Evolutionary conservation across 768 basidiomycete species (phyloP), one percentile per base, ranked within the genome.

Genomic region (Amanita inopinata): DNA sequence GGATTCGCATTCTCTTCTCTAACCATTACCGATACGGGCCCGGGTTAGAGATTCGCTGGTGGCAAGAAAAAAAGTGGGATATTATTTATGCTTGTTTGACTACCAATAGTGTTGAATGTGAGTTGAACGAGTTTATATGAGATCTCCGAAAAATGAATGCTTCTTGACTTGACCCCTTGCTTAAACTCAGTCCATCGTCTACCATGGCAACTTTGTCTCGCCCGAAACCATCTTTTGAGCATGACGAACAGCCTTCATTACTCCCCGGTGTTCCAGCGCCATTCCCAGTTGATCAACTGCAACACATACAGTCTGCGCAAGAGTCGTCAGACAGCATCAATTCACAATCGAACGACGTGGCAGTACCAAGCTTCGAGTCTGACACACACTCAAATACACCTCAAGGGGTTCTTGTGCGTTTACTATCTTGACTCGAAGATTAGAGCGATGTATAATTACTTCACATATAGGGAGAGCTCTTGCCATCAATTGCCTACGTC

Each of bases 401-500:
- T 38, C 37, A 14, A 7, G 41, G 20, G 49, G 49, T 32, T 48
- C 47, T 34, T 46, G 56, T 40, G 59, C 60, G 47, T 27, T 54
- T 54, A 34, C 31, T 37, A n/a, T 43, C 47, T 52, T 24, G 49
- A 47, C 12, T 25, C 30, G 0, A 15, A 14, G 10, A 18, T 19
- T 36, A 20, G 17, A 44, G 25, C 15, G 12, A 32, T 46, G 18
- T 40, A 34, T 33, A 20, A 38, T 50, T 23, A 46, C 24, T 32
- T 40, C 27, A 20, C 27, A 32, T 49, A 28, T 54, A 82, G 75
- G 69, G 67, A 47, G 77, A 83, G 49, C 62, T 86, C 25, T 63
- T 80, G 51, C 75, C 81, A 6, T 87, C 84, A n/a, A 79, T 90
- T 49, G 64, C 70, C 10, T 70, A 73, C 43, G 83, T 89, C 23